Evolutionary conservation across 495 filamentous ascomycete genomes (phyloP), one percentile per base, ranked within the genome.

Genomic region (Thermothielavioides terrestris): DNA sequence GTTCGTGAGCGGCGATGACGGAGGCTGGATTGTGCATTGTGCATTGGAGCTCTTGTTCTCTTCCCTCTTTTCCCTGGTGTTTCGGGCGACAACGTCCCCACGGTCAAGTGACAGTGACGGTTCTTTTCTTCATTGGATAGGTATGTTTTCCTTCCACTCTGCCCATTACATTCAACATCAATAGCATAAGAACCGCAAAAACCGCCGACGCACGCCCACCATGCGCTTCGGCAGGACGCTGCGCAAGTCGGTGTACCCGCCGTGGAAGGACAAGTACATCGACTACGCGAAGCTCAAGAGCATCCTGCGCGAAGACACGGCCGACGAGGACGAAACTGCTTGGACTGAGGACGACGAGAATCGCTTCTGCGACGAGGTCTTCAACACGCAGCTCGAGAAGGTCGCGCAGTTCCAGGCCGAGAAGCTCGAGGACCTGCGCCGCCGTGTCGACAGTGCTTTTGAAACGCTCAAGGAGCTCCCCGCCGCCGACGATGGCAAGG

Each of bases 341-440:
- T 98, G 92, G 92, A 97, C 94, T 28, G 89, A 95, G 52, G 82
- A 89, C n/a, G 92, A 98, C 68, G 92, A 97, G 72, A 84, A 84
- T 51, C 75, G 74, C 10, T 98, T 98, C 67, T 90, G 94, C 57
- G 89, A 95, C 60, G 92, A 96, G 74, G 70, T 96, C 44, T 76
- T 95, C 60, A 98, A 95, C 65, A 81, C 84, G 5, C 88, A 98
- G 70, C 74, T 98, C 60, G 90, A 97, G 57, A 97, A 97, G 71
- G 92, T 97, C 54, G 83, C 91, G 60, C 71, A 78, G 34, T 98
- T 97, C 68, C 92, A 96, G 64, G 76, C 76, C 28, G 78, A 85
- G 46, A 92, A 80, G 41, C 79, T 83, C 47, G 72, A 82, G 60
- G 74, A 77, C 56, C 75, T 95, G 49, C 79, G 84, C 38, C 77